Conservation (phyloP, 73 alveolate genomes). For the Uronychia binucleata region DNA sequence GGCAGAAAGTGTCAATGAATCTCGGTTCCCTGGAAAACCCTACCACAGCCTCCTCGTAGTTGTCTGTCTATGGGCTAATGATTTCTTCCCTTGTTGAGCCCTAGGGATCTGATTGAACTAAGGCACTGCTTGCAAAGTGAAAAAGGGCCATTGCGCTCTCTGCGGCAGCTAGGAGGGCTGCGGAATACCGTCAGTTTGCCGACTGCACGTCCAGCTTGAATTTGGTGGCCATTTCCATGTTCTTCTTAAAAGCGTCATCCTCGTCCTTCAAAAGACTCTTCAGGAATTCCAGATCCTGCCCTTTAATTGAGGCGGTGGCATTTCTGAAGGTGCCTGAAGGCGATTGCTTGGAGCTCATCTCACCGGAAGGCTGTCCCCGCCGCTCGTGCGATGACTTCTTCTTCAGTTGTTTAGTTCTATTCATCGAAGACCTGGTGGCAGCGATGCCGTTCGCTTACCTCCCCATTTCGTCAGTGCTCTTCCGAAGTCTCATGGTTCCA, state of each 20-base stretch:
- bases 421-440: too few species aligned
- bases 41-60: background rate
- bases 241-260: background rate
- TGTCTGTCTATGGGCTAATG: background rate
- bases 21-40: background rate
- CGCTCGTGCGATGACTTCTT: too few species aligned
- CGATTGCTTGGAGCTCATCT: too few species aligned
- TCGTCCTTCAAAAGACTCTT: background rate
- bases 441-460: too few species aligned
- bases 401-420: too few species aligned
- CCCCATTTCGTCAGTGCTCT: too few species aligned
- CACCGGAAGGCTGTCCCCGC: too few species aligned
- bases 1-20: background rate
- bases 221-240: background rate
- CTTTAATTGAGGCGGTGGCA: background rate
- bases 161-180: background rate
- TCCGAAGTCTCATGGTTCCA: too few species aligned
- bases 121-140: background rate
- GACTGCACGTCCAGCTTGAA: background rate
- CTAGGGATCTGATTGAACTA: background rate
- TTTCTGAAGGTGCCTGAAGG: too few species aligned
- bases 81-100: background rate
- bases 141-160: background rate
- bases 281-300: background rate
- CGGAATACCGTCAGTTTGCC: background rate